These are phyloP conservation scores for Talaromyces liani DNA, from an alignment of 495 filamentous ascomycete species.

Conservation along the genomic window DNA sequence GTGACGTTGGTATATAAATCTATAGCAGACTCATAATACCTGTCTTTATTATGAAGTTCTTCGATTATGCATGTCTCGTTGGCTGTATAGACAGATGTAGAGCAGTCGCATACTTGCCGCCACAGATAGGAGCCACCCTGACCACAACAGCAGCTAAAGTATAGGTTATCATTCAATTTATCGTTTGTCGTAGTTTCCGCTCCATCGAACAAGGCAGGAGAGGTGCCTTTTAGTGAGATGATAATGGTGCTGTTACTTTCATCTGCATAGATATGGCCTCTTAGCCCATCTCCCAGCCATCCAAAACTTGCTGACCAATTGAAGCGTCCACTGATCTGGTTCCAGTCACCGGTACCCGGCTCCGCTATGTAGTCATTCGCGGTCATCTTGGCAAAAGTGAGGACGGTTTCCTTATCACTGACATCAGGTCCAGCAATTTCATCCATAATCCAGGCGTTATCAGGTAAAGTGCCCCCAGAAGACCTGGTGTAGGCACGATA, in stretches of 20 bases:
- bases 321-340: slow-evolving; percentile 69
- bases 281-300: slow-evolving; percentile 83
- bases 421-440: slow-evolving; percentile 71
- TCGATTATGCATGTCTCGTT: slow-evolving; percentile 81
- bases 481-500: slow-evolving; percentile 62
- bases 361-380: slow-evolving; percentile 78
- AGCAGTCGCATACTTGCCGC: slow-evolving; percentile 88
- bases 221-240: slow-evolving; percentile 87
- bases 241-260: slow-evolving; percentile 79
- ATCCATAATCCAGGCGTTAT: slow-evolving; percentile 78
- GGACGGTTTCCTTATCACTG: slow-evolving; percentile 74
- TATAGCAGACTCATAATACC: slow-evolving; percentile 79
- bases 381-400: slow-evolving; percentile 80
- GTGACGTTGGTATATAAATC: slow-evolving; percentile 91
- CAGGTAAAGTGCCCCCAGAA: slow-evolving; percentile 51
- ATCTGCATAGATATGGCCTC: slow-evolving; percentile 89
- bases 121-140: slow-evolving; percentile 84
- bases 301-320: slow-evolving; percentile 82
- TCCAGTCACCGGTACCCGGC: slow-evolving; percentile 70
- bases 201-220: slow-evolving; percentile 86
- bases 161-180: slow-evolving; percentile 94
- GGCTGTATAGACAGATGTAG: slow-evolving; percentile 73
- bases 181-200: slow-evolving; percentile 94
- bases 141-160: slow-evolving; percentile 95
- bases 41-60: slow-evolving; percentile 69